A percentile compares a stretch with the other conserved stretches of the same genome.
phyloP scores from a whole-genome alignment of 345 rosid genomes.

The Xanthoceras sorbifolium region DNA sequence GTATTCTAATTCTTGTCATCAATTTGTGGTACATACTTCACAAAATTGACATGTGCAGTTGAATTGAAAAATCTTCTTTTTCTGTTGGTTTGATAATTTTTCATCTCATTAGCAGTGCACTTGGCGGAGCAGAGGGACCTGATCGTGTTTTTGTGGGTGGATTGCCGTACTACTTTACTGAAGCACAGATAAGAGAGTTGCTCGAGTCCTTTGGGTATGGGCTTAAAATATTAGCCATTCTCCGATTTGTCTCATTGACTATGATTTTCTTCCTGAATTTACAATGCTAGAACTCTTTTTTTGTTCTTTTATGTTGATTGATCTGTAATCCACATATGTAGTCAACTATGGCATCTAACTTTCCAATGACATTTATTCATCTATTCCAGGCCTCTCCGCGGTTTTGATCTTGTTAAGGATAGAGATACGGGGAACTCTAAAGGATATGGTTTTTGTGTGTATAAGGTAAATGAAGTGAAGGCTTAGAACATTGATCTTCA shows the following conservation, averaged over 20 bases:
- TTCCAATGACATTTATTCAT: constrained; percentile 10
- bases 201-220: constrained; percentile 38
- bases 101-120: constrained; percentile 23
- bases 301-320: background rate
- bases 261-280: background rate
- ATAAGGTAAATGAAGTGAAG: constrained; percentile 20
- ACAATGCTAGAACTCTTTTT: background rate
- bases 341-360: background rate
- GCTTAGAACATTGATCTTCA: background rate
- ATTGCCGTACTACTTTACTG: constrained; percentile 39
- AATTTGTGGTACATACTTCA: background rate
- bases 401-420: constrained; percentile 37
- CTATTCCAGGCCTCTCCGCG: constrained; percentile 29
- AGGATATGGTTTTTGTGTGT: constrained; percentile 36
- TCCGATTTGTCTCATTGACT: background rate
- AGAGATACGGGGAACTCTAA: constrained; percentile 39
- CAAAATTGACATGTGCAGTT: background rate
- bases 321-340: background rate
- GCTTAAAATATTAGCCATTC: background rate
- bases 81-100: background rate
- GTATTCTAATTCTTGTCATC: background rate
- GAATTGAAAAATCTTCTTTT: constrained; percentile 1
- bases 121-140: constrained; percentile 37
- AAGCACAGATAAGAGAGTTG: constrained; percentile 37
- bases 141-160: constrained; percentile 46